Base-by-base conservation (phyloP, 1,284 basidiomycete species). In the Rhodotorula sp. region DNA sequence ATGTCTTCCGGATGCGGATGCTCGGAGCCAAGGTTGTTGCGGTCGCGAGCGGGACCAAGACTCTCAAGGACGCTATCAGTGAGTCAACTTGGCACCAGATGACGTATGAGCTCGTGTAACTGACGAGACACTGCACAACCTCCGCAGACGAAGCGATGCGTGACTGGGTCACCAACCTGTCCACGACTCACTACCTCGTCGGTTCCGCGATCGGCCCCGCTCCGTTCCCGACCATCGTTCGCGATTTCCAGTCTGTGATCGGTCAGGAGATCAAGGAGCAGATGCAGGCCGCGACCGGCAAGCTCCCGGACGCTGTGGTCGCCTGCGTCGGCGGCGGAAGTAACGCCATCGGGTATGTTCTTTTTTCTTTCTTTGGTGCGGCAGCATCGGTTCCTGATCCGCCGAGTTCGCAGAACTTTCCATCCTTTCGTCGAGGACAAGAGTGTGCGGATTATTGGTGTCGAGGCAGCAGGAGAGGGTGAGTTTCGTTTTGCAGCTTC, bases 1-100 rank as follows among this genome's bases (percentile, higher is more conserved):
- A 99, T 82, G 96, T 98, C 44, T 98, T 98, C 87, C 87, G 95
- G 65, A 99, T 99, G 80, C 88, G 90, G 80, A 97, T 98, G 94
- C 86, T 99, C 45, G 96, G 96, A 67, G 96, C 87, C 65, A 93
- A 90, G 82, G 91, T 96, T 75, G 84, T 99, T 62, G 91, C 95
- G 20, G 95, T 98, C n/a, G 84, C 90, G 69, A 95, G 94, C 17
- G 96, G 96, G 30, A 91, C 93, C 60, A 87, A 90, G 80, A 99
- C 95, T 17, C 85, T 99, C 76, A 99, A 99, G 83, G 96, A 99
- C 79, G 95, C 94, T 30, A 93, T 97, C 77, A 97, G 82, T 79
- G 77, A 74, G 67, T 80, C 74, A 37, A 37, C 37, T 12, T 37
- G 8, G 7, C 37, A 37, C 6, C 37, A 37, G 7, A 37, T 37